Percentiles rank a stretch among this genome's conserved stretches.
Conservation (phyloP, 331 rosid species). For the Saraca asoca region DNA sequence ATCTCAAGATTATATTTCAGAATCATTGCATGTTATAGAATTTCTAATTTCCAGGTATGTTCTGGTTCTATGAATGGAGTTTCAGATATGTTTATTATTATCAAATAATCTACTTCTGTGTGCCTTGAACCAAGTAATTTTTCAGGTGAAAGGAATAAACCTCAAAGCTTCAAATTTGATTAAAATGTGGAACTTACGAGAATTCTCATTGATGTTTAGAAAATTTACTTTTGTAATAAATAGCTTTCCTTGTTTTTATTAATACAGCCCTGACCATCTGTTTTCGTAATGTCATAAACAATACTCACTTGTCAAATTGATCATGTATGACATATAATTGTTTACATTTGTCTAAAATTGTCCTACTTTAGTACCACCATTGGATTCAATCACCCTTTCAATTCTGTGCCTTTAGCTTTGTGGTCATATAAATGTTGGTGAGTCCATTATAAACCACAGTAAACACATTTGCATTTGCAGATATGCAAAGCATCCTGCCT, state of each 20-base stretch:
- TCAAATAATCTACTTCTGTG: slow-evolving; percentile 12
- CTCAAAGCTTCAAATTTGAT: neutral
- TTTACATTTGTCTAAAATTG: neutral
- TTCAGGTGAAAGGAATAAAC: neutral
- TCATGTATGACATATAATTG: slow-evolving; percentile 2
- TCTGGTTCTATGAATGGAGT: slow-evolving; percentile 23
- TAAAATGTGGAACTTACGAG: neutral
- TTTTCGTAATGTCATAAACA: neutral
- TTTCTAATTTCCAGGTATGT: slow-evolving; percentile 81
- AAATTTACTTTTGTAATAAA: neutral
- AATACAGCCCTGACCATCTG: neutral
- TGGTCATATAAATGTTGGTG: slow-evolving; percentile 26
- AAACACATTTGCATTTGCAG: slow-evolving; percentile 48
- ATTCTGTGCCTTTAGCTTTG: neutral
- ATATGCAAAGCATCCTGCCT: slow-evolving; percentile 66
- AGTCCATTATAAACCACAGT: neutral
- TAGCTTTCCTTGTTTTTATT: neutral
- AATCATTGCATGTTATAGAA: slow-evolving; percentile 71
- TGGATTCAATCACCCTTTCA: neutral
- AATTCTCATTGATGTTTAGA: slow-evolving; percentile 1
- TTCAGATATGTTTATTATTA: slow-evolving; percentile 11
- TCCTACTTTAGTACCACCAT: neutral
- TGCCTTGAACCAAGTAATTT: slow-evolving; percentile 2
- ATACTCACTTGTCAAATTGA: neutral
- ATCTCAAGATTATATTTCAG: slow-evolving; percentile 56